Evolutionary conservation across 140 eudicot species (phyloP).

Genomic region (Cichorium intybus): DNA sequence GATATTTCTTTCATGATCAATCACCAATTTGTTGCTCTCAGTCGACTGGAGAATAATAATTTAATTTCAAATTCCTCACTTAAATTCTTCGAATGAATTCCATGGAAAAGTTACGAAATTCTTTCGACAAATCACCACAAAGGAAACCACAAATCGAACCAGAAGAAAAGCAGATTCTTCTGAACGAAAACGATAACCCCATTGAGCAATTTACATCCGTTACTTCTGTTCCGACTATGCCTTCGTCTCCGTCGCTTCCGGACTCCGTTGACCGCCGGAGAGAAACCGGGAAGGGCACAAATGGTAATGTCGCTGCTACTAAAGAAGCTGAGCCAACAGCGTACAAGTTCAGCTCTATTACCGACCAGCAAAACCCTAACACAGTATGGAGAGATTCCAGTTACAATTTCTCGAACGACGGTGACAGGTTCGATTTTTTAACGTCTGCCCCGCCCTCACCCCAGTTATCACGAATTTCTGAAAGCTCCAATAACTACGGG

Average conservation of each 20-base stretch:
- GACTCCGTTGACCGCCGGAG: conserved; percentile 15
- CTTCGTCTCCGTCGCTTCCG: conserved; percentile 17
- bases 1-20: conserved; percentile 11
- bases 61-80: conserved; percentile 6
- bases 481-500: conserved; percentile 24
- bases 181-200: conserved; percentile 3
- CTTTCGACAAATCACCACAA: conserved; percentile 12
- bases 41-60: conserved; percentile 11
- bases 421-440: conserved; percentile 54
- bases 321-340: conserved; percentile 15
- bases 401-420: conserved; percentile 63
- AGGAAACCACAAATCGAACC: background rate
- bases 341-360: conserved; percentile 3
- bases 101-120: conserved; percentile 17
- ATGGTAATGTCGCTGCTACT: conserved; percentile 13
- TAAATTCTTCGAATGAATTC: conserved; percentile 1
- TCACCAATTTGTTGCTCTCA: conserved; percentile 22
- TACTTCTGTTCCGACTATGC: background rate
- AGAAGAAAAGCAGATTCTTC: conserved; percentile 11
- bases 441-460: conserved; percentile 42
- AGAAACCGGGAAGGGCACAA: conserved; percentile 8
- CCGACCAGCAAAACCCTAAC: conserved; percentile 5
- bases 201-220: background rate
- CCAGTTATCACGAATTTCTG: conserved; percentile 54
- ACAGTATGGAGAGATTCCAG: conserved; percentile 63